Conservation (phyloP, 1,139 yeast genomes). For the Wickerhamomyces sp. region DNA sequence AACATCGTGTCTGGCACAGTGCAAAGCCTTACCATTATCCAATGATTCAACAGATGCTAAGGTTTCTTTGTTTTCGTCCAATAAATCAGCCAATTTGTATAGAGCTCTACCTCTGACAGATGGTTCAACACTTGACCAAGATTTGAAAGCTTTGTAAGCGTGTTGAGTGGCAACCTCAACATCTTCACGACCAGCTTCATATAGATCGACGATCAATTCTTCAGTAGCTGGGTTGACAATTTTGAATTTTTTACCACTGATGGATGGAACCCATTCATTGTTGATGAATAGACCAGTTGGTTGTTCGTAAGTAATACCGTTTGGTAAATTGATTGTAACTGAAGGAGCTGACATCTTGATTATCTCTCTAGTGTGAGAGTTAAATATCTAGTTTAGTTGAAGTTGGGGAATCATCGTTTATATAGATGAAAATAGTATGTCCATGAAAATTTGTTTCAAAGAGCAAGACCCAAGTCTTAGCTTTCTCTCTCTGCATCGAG, state of each 20-base stretch:
- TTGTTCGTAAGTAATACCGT: constrained; percentile 45
- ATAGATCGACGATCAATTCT: constrained; percentile 38
- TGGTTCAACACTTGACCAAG: constrained; percentile 39
- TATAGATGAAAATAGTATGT: not conserved
- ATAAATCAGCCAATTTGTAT: constrained; percentile 54
- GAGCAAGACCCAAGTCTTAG: too few species aligned
- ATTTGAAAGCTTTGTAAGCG: constrained; percentile 39
- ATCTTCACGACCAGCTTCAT: constrained; percentile 42
- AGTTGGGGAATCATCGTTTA: not conserved
- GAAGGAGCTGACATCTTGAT: constrained; percentile 30
- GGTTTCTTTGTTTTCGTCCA: constrained; percentile 52
- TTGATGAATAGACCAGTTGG: constrained; percentile 49
- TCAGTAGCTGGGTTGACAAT: constrained; percentile 44
- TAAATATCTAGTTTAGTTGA: too few species aligned
- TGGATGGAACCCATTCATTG: constrained; percentile 40
- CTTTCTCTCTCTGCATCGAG: too few species aligned
- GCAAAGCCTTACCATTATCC: constrained; percentile 70
- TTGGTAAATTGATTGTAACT: constrained; percentile 47
- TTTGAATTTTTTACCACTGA: constrained; percentile 35
- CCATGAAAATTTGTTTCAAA: too few species aligned
- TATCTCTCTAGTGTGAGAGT: too few species aligned
- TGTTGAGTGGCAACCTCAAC: constrained; percentile 44
- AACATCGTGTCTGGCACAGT: constrained; percentile 50
- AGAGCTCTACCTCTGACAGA: constrained; percentile 49
- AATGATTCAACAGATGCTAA: constrained; percentile 63